Evolutionary conservation across 768 basidiomycete genomes (phyloP).

Genomic region (Leccinum longicurvipes): DNA sequence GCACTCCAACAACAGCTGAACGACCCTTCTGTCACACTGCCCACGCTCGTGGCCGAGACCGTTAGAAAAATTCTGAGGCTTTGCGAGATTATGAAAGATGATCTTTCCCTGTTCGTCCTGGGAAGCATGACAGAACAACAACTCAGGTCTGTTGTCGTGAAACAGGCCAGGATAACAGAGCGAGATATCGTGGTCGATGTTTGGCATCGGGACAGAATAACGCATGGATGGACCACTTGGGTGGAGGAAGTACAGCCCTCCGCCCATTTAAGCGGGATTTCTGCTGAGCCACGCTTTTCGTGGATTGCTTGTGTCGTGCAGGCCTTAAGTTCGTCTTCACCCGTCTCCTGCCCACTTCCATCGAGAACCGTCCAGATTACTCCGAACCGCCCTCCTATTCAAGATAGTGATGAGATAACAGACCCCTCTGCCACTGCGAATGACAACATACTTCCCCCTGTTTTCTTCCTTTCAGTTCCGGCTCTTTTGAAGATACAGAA

Average conservation of each 20-base stretch:
- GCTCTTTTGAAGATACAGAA: slow-evolving; percentile 61
- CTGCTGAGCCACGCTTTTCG: slow-evolving; percentile 16
- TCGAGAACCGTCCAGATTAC: slow-evolving; percentile 13
- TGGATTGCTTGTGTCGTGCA: slow-evolving; percentile 52
- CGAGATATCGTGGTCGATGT: slow-evolving; percentile 49
- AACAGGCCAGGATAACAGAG: slow-evolving; percentile 55
- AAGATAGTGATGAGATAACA: not conserved
- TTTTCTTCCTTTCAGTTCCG: slow-evolving; percentile 58
- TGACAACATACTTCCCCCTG: slow-evolving; percentile 57
- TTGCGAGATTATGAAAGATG: slow-evolving; percentile 63
- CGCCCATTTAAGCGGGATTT: slow-evolving; percentile 10
- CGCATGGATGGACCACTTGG: slow-evolving; percentile 25
- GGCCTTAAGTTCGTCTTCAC: slow-evolving; percentile 44
- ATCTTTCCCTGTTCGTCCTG: slow-evolving; percentile 61
- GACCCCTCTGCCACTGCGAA: not conserved
- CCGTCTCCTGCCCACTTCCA: slow-evolving; percentile 34
- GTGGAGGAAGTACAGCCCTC: slow-evolving; percentile 7
- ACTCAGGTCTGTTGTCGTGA: slow-evolving; percentile 43
- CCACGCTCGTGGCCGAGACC: slow-evolving; percentile 46
- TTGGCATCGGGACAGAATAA: slow-evolving; percentile 39
- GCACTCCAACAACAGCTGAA: slow-evolving; percentile 36
- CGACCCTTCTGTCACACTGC: slow-evolving; percentile 36
- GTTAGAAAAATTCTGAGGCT: slow-evolving; percentile 48
- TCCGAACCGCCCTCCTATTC: not conserved
- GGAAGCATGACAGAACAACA: slow-evolving; percentile 67